These are phyloP conservation scores for Saccharomyces hybrid DNA, from an alignment of 1,139 yeast species.

Conservation along the genomic window DNA sequence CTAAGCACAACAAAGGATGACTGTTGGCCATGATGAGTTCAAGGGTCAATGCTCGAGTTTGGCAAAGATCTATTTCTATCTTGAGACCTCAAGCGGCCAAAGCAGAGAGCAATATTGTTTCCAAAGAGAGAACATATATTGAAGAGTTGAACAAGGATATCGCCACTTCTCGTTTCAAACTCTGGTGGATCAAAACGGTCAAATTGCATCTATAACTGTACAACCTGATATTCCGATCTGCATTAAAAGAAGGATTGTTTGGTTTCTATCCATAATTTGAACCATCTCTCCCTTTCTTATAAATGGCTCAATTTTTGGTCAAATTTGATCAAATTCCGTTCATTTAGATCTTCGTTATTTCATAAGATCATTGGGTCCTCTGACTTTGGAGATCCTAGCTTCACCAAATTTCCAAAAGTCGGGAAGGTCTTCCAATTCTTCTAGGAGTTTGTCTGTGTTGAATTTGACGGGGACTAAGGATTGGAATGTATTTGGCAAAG, in stretches of 20 bases:
- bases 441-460: conserved; percentile 23
- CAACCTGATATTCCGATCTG: conserved; percentile 22
- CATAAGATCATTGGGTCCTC: conserved; percentile 19
- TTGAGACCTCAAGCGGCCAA: not conserved
- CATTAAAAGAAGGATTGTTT: conserved; percentile 19
- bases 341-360: conserved; percentile 16
- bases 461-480: conserved; percentile 27
- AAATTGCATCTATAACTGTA: conserved; percentile 16
- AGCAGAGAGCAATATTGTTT: not conserved
- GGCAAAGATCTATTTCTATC: not conserved
- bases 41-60: not conserved
- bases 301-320: conserved; percentile 22
- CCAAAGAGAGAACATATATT: not conserved
- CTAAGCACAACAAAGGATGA: not conserved
- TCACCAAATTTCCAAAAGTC: conserved; percentile 15
- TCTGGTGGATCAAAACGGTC: conserved; percentile 18
- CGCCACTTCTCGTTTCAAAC: conserved; percentile 10
- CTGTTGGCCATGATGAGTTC: not conserved
- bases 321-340: conserved; percentile 15
- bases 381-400: conserved; percentile 16
- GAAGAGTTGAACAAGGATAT: conserved; percentile 4
- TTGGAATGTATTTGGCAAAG: conserved; percentile 30
- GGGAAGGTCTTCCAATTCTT: conserved; percentile 8
- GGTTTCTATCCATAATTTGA: conserved; percentile 14
- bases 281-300: conserved; percentile 14